Evolutionary conservation across 1,284 basidiomycete genomes (phyloP), one percentile per base, ranked within the genome.

Genomic region (Exobasidium cylindrosporum): DNA sequence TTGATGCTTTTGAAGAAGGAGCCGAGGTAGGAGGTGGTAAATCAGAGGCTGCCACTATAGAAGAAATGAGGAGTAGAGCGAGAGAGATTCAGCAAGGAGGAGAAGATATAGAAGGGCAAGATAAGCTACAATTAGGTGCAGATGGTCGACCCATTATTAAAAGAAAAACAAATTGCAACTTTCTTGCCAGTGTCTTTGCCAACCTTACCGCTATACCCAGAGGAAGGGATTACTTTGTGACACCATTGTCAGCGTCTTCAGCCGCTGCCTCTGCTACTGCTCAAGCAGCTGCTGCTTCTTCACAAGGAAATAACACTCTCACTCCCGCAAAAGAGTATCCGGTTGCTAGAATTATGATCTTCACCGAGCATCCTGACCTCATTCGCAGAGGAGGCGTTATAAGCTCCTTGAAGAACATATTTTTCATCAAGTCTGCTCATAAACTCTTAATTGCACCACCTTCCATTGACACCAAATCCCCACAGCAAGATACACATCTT

Each of bases 1-100:
- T 79, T 7, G 75, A 73, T 29, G 77, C 77, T 1, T 79, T 79
- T 62, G 77, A 79, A 29, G 77, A 79, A 56, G 77, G 77, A 26
- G 77, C 77, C 2, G 73, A 73, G 0, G 73, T 74, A 7, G 69
- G 66, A 4, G 67, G 70, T 7, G 30, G 43, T n/a, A 30, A 5
- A 66, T 71, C 45, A 63, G 61, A 11, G 64, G 68, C 40, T 67
- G 72, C 47, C 65, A 57, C 46, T 13, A 46, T 75, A 28, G 73
- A 70, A 29, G 67, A 72, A 21, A 79, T 79, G 76, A 71, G 70
- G 58, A 58, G 62, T 35, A 69, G 74, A 11, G 69, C 66, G 14
- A 64, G 63, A 35, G 64, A 73, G 29, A 71, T 67, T n/a, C 65
- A 66, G 4, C 2, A 52, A 49, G 4, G 53, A 68, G 29, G 44